phyloP scores from a whole-genome alignment of 495 filamentous ascomycete species.

The Talaromyces borbonicus region DNA sequence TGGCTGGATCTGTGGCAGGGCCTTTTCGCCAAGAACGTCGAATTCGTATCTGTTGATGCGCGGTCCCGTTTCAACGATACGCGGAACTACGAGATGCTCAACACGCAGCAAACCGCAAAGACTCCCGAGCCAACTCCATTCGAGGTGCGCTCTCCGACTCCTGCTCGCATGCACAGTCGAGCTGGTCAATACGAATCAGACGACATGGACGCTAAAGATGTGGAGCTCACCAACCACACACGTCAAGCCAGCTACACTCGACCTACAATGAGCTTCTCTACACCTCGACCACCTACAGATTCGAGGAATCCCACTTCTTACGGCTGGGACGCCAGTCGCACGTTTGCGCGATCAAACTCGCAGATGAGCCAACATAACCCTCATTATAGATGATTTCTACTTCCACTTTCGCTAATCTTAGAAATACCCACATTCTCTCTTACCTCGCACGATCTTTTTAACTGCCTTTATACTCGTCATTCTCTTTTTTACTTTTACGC shows the following conservation, averaged over 20 bases:
- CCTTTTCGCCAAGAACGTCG: conserved; percentile 37
- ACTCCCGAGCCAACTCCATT: conserved; percentile 34
- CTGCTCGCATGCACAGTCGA: conserved; percentile 21
- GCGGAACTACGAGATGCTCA: conserved; percentile 78
- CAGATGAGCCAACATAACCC: conserved; percentile 10
- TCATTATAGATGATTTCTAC: conserved; percentile 10
- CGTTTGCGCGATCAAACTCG: conserved; percentile 22
- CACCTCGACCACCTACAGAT: conserved; percentile 41
- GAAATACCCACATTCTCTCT: no score
- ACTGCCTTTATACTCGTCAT: conserved; percentile 7
- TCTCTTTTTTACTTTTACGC: not conserved
- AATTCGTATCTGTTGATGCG: conserved; percentile 86
- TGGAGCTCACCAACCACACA: conserved; percentile 8
- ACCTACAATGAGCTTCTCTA: conserved; percentile 51
- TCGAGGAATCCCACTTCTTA: conserved; percentile 12
- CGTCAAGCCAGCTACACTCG: conserved; percentile 29
- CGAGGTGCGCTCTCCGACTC: conserved; percentile 33
- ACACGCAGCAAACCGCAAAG: conserved; percentile 22
- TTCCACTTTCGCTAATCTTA: no score
- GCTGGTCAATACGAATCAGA: conserved; percentile 23
- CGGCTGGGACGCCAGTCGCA: conserved; percentile 32
- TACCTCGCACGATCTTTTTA: no score
- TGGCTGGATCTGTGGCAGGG: conserved; percentile 61
- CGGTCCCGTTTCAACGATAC: conserved; percentile 50
- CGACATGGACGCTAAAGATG: conserved; percentile 40